A percentile compares a stretch with the other conserved stretches of the same genome.
These are phyloP conservation scores for Hericium rajendrae DNA, from an alignment of 768 basidiomycete genomes.

Conservation along the genomic window DNA sequence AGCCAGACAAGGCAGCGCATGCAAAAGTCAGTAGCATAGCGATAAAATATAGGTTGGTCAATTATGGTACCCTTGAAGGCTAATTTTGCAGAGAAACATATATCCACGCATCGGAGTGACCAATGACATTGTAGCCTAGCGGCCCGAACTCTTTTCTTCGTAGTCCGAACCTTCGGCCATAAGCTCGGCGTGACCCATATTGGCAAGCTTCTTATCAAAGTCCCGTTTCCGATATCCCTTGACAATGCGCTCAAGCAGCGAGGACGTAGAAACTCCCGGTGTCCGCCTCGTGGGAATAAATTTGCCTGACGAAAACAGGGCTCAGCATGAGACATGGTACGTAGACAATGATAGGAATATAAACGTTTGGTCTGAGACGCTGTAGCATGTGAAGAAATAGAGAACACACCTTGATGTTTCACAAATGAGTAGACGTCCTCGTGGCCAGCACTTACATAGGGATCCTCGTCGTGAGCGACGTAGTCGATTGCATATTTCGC, in stretches of 20 bases:
- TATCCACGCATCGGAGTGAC: too few relatives aligned
- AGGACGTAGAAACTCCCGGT: conserved; percentile 89
- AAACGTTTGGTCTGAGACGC: conserved; percentile 51
- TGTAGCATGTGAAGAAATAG: conserved; percentile 52
- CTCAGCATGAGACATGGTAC: neutral
- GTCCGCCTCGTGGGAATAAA: conserved; percentile 95
- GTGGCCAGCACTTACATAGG: conserved; percentile 69
- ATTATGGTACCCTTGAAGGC: too few relatives aligned
- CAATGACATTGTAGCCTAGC: neutral
- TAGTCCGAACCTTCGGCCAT: conserved; percentile 43
- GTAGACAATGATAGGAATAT: neutral
- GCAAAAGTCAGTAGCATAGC: too few relatives aligned
- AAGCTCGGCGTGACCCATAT: conserved; percentile 74
- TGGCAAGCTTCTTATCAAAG: conserved; percentile 83
- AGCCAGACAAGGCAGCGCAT: too few relatives aligned
- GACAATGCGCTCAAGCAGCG: conserved; percentile 87
- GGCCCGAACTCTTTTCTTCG: conserved; percentile 15
- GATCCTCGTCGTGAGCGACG: conserved; percentile 91
- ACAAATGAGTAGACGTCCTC: conserved; percentile 80
- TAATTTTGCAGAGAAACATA: too few relatives aligned
- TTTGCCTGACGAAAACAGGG: conserved; percentile 47
- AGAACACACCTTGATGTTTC: conserved; percentile 63
- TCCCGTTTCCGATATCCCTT: conserved; percentile 73
- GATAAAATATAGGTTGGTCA: too few relatives aligned
- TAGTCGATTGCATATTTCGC: conserved; percentile 89